Evolutionary conservation across 169 alveolate genomes (phyloP).

Genomic region (Besnoitia besnoiti): DNA sequence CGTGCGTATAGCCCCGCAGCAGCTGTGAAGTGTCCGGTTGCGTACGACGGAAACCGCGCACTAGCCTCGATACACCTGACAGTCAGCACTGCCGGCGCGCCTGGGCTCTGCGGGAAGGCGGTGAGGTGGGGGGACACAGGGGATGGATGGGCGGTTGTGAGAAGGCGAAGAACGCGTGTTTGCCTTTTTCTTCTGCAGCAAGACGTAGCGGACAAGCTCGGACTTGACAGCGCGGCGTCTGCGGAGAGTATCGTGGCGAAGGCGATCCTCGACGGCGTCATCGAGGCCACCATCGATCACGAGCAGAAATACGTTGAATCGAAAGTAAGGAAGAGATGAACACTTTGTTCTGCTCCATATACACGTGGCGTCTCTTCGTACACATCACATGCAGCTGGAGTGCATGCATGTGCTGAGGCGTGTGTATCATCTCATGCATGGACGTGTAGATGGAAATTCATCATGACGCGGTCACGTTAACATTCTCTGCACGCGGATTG

Average conservation of each 20-base stretch:
- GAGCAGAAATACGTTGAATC: constrained; percentile 86
- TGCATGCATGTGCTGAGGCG: too few species aligned
- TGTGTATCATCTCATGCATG: too few species aligned
- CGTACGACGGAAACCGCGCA: too few species aligned
- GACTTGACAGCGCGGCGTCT: constrained; percentile 89
- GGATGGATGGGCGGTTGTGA: not conserved
- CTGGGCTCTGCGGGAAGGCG: not conserved
- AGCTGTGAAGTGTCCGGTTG: too few species aligned
- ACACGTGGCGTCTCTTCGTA: too few species aligned
- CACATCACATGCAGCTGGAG: too few species aligned
- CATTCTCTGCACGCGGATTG: too few species aligned
- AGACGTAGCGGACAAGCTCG: constrained; percentile 90
- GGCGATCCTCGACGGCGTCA: constrained; percentile 94
- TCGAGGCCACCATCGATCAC: constrained; percentile 93
- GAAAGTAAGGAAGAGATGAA: constrained; percentile 46
- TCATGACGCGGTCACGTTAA: too few species aligned
- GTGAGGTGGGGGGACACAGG: not conserved
- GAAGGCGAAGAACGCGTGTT: not conserved
- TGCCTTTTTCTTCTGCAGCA: constrained; percentile 61
- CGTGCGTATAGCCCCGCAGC: too few species aligned
- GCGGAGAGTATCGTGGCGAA: constrained; percentile 92
- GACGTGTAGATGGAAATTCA: too few species aligned
- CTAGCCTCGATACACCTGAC: too few species aligned
- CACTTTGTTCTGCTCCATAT: not conserved
- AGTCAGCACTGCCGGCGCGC: not conserved